These are phyloP conservation scores for Gautieria morchelliformis DNA, from an alignment of 768 basidiomycete species.

Conservation along the genomic window DNA sequence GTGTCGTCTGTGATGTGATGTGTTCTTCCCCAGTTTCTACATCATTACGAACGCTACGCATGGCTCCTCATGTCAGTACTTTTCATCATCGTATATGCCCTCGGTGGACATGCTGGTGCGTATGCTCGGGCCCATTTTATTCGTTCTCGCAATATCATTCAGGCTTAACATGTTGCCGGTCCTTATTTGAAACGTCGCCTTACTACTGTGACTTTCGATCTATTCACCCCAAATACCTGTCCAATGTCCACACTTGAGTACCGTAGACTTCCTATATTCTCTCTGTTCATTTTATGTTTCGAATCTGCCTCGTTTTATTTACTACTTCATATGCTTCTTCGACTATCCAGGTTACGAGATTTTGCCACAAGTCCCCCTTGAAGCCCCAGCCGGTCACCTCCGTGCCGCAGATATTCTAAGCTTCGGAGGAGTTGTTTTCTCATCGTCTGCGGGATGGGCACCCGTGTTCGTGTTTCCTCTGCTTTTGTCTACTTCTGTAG, in stretches of 20 bases:
- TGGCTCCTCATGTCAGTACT: slow-evolving; percentile 32
- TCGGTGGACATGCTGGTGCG: slow-evolving; percentile 5
- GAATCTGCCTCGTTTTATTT: not conserved
- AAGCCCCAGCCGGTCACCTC: slow-evolving; percentile 35
- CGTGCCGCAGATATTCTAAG: slow-evolving; percentile 36
- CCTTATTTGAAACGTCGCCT: too few relatives aligned
- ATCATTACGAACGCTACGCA: slow-evolving; percentile 44
- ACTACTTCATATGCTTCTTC: not conserved
- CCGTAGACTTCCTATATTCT: too few relatives aligned
- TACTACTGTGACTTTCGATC: too few relatives aligned
- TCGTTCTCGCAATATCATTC: too few relatives aligned
- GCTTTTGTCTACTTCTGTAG: slow-evolving; percentile 32
- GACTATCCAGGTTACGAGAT: not conserved
- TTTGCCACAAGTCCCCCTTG: slow-evolving; percentile 27
- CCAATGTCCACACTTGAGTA: too few relatives aligned
- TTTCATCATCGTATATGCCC: not conserved
- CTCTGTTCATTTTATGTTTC: too few relatives aligned
- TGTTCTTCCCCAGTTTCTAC: slow-evolving; percentile 19
- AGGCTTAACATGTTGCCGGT: too few relatives aligned
- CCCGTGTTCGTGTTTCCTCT: slow-evolving; percentile 7
- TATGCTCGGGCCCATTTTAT: not conserved
- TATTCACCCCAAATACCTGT: too few relatives aligned
- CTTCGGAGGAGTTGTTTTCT: slow-evolving; percentile 45
- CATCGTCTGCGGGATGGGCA: slow-evolving; percentile 31
- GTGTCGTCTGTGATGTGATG: too few relatives aligned